Conservation (phyloP, 129 eudicot genomes). For the Silybum marianum region DNA sequence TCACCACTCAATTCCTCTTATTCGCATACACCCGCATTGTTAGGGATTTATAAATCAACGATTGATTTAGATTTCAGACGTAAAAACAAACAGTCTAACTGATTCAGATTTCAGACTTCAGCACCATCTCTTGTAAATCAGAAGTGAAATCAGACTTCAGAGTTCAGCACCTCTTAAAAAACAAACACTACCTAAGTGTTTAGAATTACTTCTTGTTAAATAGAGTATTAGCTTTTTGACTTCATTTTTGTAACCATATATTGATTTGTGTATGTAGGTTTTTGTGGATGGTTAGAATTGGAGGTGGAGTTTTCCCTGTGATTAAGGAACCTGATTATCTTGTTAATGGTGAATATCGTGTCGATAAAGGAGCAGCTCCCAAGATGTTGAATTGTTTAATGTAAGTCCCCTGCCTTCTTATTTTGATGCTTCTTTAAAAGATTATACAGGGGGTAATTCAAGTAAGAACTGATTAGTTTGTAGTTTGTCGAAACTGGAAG, state of each 20-base stretch:
- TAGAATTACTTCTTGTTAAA: background rate
- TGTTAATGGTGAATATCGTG: constrained; percentile 97
- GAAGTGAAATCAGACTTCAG: too few relatives aligned
- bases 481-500: too few relatives aligned
- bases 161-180: too few relatives aligned
- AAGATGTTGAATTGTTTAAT: constrained; percentile 94
- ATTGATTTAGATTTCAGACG: too few relatives aligned
- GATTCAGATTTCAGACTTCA: too few relatives aligned
- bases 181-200: constrained; percentile 28
- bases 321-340: constrained; percentile 99
- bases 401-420: constrained; percentile 44
- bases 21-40: too few relatives aligned
- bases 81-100: too few relatives aligned
- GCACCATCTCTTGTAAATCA: too few relatives aligned
- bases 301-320: constrained; percentile 96
- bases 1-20: too few relatives aligned
- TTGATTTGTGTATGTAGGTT: constrained; percentile 50
- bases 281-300: constrained; percentile 99
- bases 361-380: constrained; percentile 98
- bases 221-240: background rate
- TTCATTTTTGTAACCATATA: constrained; percentile 3
- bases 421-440: background rate
- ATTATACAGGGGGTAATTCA: background rate
- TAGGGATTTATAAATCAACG: too few relatives aligned
- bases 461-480: too few relatives aligned